Evolutionary conservation across 345 rosid genomes (phyloP), one percentile per base, ranked within the genome.

Genomic region (Anacardium occidentale): DNA sequence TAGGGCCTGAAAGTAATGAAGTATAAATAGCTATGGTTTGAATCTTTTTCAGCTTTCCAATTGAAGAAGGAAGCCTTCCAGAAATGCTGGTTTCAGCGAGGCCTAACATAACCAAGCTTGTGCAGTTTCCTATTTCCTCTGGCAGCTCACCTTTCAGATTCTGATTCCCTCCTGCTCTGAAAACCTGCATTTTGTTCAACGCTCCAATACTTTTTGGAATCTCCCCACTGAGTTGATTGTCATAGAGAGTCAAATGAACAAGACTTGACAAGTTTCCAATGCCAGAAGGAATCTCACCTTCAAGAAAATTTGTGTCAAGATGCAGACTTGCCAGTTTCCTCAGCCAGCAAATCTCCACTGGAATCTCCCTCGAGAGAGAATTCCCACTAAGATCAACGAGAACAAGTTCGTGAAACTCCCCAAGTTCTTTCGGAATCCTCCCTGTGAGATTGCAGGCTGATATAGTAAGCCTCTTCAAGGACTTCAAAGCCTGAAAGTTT

Each of bases 81-180:
- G 96, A 92, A 78, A 95, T 86, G 84, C 98, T 81, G 54, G 99
- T 92, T 45, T 89, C 99, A 0, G 99, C 96, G 5, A 95, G 88
- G 75, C 99, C 99, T 75, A 95, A 78, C 62, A 87, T 80, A 12
- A 89, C 88, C 82, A 91, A 84, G 71, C 76, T 83, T 75, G 78
- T 84, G 88, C 98, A 92, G 70, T 89, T 89, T 2, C 97, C 98
- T 55, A 91, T 92, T 88, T 92, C 97, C 87, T 67, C 67, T 32
- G 98, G 97, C 74, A 92, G 81, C 87, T 89, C 91, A 14, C 99
- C 99, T 60, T 83, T 84, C 0, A 95, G 81, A 74, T 95, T 91
- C 74, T 89, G 89, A 74, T 95, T 95, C 62, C 99, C 99, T 6
- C 99, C 99, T 0, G 90, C 94, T 62, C 98, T 84, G 67, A 92